Conservation (phyloP, 495 filamentous ascomycete genomes). For the Hyaloscypha variabilis region DNA sequence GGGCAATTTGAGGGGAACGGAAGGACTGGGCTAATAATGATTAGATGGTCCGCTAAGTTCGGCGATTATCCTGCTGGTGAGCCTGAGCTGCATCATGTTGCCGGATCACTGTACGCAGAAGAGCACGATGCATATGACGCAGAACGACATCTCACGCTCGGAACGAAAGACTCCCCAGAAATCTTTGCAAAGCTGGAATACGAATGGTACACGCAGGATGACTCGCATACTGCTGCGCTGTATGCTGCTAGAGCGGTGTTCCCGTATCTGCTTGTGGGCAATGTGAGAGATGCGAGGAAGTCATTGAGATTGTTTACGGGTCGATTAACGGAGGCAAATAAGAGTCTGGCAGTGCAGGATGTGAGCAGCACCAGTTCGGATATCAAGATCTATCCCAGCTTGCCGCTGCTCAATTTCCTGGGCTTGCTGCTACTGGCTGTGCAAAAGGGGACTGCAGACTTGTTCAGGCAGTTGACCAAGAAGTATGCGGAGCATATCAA, state of each 20-base stretch:
- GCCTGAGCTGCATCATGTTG: conserved; percentile 93
- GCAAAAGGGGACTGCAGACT: conserved; percentile 74
- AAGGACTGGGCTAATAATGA: conserved; percentile 17
- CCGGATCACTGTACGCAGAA: conserved; percentile 84
- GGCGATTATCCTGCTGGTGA: conserved; percentile 92
- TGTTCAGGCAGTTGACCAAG: conserved; percentile 79
- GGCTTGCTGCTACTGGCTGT: conserved; percentile 80
- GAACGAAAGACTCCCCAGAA: conserved; percentile 86
- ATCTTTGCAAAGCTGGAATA: conserved; percentile 82
- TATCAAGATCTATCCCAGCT: conserved; percentile 77
- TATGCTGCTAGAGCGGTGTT: conserved; percentile 90
- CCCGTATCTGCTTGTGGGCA: conserved; percentile 88
- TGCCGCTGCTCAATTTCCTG: conserved; percentile 93
- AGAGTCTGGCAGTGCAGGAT: conserved; percentile 73
- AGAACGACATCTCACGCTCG: conserved; percentile 85
- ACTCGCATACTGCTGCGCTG: conserved; percentile 83
- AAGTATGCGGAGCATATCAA: conserved; percentile 80
- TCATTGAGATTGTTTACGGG: conserved; percentile 79
- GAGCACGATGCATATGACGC: conserved; percentile 91
- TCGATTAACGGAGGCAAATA: conserved; percentile 68
- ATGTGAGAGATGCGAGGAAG: conserved; percentile 84
- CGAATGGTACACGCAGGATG: conserved; percentile 89
- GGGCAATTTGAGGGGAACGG: background rate
- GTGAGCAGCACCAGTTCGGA: conserved; percentile 77
- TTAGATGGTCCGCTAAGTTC: conserved; percentile 79